phyloP scores from a whole-genome alignment of 345 rosid genomes.

The Microcos paniculata region DNA sequence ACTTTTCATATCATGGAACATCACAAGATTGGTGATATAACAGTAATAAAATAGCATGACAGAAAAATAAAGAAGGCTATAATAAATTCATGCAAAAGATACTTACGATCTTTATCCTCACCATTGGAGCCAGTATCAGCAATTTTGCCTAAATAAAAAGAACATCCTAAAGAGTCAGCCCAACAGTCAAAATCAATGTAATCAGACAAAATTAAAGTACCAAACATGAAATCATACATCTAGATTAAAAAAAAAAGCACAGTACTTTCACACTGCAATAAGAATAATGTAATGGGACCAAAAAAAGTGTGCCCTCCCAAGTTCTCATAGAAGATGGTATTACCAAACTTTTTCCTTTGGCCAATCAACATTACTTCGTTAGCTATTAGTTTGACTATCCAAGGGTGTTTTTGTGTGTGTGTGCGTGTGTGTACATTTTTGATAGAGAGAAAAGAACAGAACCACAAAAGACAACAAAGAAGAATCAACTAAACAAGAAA shows the following conservation, averaged over 20 bases:
- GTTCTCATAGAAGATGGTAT: not conserved
- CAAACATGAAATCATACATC: not conserved
- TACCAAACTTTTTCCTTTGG: too few species aligned
- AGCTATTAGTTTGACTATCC: not conserved
- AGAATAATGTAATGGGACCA: conserved; percentile 1
- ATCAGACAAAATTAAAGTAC: not conserved
- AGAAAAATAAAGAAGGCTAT: not conserved
- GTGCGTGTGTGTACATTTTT: not conserved
- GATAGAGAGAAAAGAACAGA: not conserved
- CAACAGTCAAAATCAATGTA: not conserved
- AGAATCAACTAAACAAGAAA: not conserved
- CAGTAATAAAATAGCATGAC: not conserved
- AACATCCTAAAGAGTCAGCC: conserved; percentile 12
- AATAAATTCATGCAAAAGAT: not conserved
- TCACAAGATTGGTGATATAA: not conserved
- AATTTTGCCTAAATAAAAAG: conserved; percentile 19
- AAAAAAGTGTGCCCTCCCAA: not conserved
- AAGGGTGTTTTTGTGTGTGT: not conserved
- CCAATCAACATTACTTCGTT: not conserved
- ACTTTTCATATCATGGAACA: not conserved
- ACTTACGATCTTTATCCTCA: conserved; percentile 44
- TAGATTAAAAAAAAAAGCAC: not conserved
- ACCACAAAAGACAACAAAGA: not conserved
- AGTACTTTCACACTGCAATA: not conserved
- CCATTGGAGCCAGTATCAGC: conserved; percentile 30